phyloP scores from a whole-genome alignment of 257 asterid species.

The Plantago ovata region DNA sequence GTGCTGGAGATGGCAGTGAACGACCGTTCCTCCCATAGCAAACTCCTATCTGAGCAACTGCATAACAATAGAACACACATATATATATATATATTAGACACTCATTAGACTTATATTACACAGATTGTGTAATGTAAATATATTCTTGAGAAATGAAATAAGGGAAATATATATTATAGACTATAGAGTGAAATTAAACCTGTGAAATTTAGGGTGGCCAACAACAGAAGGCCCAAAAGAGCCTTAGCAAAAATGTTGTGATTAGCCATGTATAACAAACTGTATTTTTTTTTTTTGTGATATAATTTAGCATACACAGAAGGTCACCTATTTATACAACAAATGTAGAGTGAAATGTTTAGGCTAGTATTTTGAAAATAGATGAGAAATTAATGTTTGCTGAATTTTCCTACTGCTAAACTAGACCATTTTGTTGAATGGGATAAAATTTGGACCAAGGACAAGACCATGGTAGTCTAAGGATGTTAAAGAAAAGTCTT shows the following conservation, averaged over 20 bases:
- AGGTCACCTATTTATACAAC: too few species aligned
- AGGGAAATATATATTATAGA: background rate
- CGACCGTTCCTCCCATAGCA: slow-evolving; percentile 25
- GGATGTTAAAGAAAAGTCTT: too few species aligned
- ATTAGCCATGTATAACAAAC: slow-evolving; percentile 16
- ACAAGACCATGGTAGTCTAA: background rate
- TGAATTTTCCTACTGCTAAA: background rate
- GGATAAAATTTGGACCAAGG: background rate
- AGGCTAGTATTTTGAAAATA: too few species aligned
- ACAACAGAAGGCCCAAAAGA: slow-evolving; percentile 23
- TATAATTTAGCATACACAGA: too few species aligned
- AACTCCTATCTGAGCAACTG: slow-evolving; percentile 18
- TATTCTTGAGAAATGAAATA: background rate
- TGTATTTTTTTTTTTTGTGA: too few species aligned
- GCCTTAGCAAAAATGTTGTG: slow-evolving; percentile 6
- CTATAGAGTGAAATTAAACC: slow-evolving; percentile 2
- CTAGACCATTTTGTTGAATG: background rate
- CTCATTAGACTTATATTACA: too few species aligned
- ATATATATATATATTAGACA: too few species aligned
- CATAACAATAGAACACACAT: background rate
- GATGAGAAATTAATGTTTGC: background rate
- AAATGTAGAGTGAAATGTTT: too few species aligned
- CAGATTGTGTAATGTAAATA: background rate
- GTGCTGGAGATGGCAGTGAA: slow-evolving; percentile 23
- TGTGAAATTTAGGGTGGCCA: slow-evolving; percentile 23